A percentile compares a stretch with the other conserved stretches of the same genome.
These are phyloP conservation scores for Lagenidium giganteum DNA, from an alignment of 352 stramenopile genomes.

Conservation along the genomic window DNA sequence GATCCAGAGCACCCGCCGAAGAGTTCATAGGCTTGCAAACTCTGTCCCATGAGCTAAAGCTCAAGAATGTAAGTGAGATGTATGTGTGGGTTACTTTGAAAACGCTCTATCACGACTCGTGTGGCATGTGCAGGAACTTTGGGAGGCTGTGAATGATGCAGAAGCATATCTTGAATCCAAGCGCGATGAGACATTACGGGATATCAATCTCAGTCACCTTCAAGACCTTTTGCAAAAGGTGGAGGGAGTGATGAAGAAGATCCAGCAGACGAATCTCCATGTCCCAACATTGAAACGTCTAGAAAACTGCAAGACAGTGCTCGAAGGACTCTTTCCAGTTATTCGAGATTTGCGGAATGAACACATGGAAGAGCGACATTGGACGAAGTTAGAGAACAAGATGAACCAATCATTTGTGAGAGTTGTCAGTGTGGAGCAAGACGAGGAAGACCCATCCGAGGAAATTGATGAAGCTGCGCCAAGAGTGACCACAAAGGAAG, in stretches of 20 bases:
- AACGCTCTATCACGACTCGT: background rate
- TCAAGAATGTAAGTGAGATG: constrained; percentile 28
- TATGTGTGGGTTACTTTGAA: background rate
- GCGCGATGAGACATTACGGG: constrained; percentile 28
- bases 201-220: constrained; percentile 43
- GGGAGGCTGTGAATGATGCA: constrained; percentile 40
- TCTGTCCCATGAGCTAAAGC: constrained; percentile 30
- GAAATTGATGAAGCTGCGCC: constrained; percentile 3
- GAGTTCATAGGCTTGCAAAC: constrained; percentile 30
- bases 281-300: constrained; percentile 30
- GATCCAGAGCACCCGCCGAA: constrained; percentile 18
- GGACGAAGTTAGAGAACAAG: constrained; percentile 71
- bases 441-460: background rate
- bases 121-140: constrained; percentile 27
- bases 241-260: constrained; percentile 12
- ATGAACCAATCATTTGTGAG: constrained; percentile 37
- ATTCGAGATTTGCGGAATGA: constrained; percentile 63
- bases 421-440: background rate
- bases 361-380: constrained; percentile 52
- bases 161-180: constrained; percentile 35
- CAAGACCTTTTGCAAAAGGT: constrained; percentile 16
- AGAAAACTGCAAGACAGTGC: constrained; percentile 25
- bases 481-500: background rate
- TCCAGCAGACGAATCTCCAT: constrained; percentile 15
- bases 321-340: constrained; percentile 42